Evolutionary conservation across 2,329 filamentous ascomycete genomes (phyloP).

Genomic region (Epichloe amarillans): DNA sequence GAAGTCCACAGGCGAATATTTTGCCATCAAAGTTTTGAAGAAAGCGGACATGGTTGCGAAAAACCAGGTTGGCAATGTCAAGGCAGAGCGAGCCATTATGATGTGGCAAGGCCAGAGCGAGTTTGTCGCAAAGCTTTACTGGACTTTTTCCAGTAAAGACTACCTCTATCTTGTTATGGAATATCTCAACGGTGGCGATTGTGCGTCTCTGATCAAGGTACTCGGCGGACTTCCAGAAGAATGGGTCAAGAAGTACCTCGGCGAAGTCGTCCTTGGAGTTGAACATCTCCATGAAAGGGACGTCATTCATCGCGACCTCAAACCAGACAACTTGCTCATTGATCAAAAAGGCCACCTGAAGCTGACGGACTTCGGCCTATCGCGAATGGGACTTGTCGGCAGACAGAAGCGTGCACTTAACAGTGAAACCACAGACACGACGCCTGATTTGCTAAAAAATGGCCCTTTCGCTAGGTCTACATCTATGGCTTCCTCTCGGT

Average conservation of each 20-base stretch:
- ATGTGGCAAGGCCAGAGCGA: constrained; percentile 99
- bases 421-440: constrained; percentile 62
- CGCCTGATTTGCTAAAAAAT: constrained; percentile 82
- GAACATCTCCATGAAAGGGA: constrained; percentile 89
- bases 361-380: constrained; percentile 92
- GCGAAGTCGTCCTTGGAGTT: constrained; percentile 91
- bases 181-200: constrained; percentile 94
- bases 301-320: constrained; percentile 92
- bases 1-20: constrained; percentile 96
- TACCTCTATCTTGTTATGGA: constrained; percentile 99
- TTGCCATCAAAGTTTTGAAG: constrained; percentile 94
- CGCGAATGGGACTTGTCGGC: constrained; percentile 91
- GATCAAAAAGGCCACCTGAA: constrained; percentile 95
- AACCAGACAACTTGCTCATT: constrained; percentile 93
- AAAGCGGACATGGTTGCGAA: constrained; percentile 99
- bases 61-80: constrained; percentile 98
- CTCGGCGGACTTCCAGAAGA: constrained; percentile 86
- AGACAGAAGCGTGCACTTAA: constrained; percentile 89
- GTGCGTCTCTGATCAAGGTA: constrained; percentile 89
- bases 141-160: constrained; percentile 99
- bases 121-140: constrained; percentile 97
- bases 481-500: constrained; percentile 81
- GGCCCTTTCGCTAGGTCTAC: constrained; percentile 78
- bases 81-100: constrained; percentile 97
- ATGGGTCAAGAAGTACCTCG: constrained; percentile 96